These are phyloP conservation scores for Viola pubescens DNA, from an alignment of 441 rosid species.

Conservation along the genomic window DNA sequence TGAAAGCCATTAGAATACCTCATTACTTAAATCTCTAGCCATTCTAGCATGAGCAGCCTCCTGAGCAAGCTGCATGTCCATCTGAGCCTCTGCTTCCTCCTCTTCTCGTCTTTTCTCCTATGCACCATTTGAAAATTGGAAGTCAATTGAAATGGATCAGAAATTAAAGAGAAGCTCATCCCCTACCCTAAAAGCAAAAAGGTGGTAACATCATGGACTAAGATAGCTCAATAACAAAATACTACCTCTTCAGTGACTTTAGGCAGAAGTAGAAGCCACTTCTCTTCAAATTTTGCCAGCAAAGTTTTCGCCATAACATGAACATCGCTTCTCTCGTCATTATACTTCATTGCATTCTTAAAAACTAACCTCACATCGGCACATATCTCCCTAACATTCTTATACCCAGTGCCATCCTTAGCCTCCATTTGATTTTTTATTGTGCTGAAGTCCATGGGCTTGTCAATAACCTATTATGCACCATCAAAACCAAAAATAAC, in stretches of 20 bases:
- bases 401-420: conserved; percentile 79
- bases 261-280: conserved; percentile 84
- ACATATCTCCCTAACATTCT: conserved; percentile 83
- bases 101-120: conserved; percentile 71
- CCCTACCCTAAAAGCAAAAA: background rate
- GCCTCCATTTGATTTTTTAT: conserved; percentile 87
- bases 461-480: conserved; percentile 57
- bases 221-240: background rate
- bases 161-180: background rate
- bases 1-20: conserved; percentile 18
- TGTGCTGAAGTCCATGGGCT: conserved; percentile 97
- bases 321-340: conserved; percentile 70
- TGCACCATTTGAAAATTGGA: background rate
- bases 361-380: conserved; percentile 93
- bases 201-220: background rate
- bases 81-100: conserved; percentile 63
- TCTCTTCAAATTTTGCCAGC: conserved; percentile 83
- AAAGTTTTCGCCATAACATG: conserved; percentile 86
- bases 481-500: background rate
- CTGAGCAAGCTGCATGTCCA: conserved; percentile 61
- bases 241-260: conserved; percentile 72
- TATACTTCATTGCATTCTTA: conserved; percentile 95
- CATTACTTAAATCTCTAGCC: conserved; percentile 69
- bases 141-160: background rate
- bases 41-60: conserved; percentile 74